Base-by-base conservation (phyloP, 495 filamentous ascomycete genomes). In the Articulospora tetracladia region DNA sequence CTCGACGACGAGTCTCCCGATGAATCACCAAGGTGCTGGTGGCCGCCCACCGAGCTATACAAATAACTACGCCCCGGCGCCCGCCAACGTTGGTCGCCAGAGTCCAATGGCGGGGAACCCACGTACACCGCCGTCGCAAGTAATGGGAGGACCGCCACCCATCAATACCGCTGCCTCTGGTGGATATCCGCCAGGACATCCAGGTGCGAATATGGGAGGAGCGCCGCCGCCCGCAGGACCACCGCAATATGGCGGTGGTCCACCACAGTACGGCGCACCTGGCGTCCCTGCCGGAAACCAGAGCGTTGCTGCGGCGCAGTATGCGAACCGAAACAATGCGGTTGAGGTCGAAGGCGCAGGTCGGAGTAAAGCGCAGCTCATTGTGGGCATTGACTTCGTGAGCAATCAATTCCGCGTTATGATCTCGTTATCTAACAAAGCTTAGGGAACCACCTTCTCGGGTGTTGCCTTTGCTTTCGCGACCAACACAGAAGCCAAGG, bases 281-380 rank as follows among this genome's bases (percentile, higher is more conserved):
- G 41, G 47, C 3, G 19, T 55, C 1, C 53, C 62, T 20, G 23
- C 71, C 17, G 62, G 59, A 39, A 44, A 60, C 17, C 66, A 67
- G 52, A 66, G 53, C 27, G 34, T 58, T 27, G 80, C 79, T 8
- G 79, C 76, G 0, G 79, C 80, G 56, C 66, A 63, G 60, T 71
- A 57, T 58, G 71, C 34, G 72, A 78, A 69, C 75, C 80, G 62
- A 66, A 76, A 60, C 58, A 76, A 81, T 52, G 83, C 83, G 55
- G 88, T 87, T 34, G 95, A 97, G 72, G 89, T 97, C 24, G 92
- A 97, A 66, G 92, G 89, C 26, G 88, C 85, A 56, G 90, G 89
- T 67, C 82, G 90, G 68, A 89, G 83, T 70, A 91, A 90, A 72
- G 85, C 88, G 22, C 87, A 90, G 77, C 76, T 91, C 61, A 91